Evolutionary conservation across 2,329 filamentous ascomycete genomes (phyloP), one percentile per base, ranked within the genome.

Genomic region (Elsinoe perseae): DNA sequence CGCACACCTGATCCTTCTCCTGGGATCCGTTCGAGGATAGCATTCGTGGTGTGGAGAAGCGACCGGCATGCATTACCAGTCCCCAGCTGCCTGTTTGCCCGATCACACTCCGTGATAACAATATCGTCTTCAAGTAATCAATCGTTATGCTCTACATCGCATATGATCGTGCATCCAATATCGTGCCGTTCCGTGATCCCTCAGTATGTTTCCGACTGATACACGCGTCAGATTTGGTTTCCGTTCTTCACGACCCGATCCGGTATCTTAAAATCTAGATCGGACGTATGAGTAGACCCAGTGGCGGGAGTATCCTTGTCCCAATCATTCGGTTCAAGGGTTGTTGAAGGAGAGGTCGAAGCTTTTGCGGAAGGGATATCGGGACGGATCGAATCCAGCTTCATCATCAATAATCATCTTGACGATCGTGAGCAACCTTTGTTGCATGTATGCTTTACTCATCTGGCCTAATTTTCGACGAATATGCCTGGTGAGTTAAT

Each of bases 401-500:
- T 25, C 23, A 16, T 28, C 43, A 48, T 48, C 7, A 4, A 6
- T 16, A n/a, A n/a, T n/a, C n/a, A n/a, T n/a, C n/a, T n/a, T n/a
- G n/a, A n/a, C n/a, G n/a, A n/a, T n/a, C n/a, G n/a, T n/a, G n/a
- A n/a, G n/a, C n/a, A n/a, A n/a, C n/a, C n/a, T n/a, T n/a, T n/a
- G n/a, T n/a, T n/a, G n/a, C n/a, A n/a, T n/a, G n/a, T n/a, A n/a
- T n/a, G n/a, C n/a, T n/a, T n/a, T n/a, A n/a, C n/a, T n/a, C n/a
- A n/a, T n/a, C n/a, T n/a, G n/a, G n/a, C n/a, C n/a, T n/a, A n/a
- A n/a, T 20, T 16, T 43, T 25, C 40, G 21, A 18, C 36, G 36
- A 50, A 40, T 38, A 67, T 67, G 60, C 60, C 65, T 4, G 46
- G 55, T 28, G 56, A 64, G 23, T 56, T 70, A 21, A 59, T 66